These are phyloP conservation scores for Yamadazyma membranifaciens DNA, from an alignment of 1,139 yeast genomes.

Conservation along the genomic window DNA sequence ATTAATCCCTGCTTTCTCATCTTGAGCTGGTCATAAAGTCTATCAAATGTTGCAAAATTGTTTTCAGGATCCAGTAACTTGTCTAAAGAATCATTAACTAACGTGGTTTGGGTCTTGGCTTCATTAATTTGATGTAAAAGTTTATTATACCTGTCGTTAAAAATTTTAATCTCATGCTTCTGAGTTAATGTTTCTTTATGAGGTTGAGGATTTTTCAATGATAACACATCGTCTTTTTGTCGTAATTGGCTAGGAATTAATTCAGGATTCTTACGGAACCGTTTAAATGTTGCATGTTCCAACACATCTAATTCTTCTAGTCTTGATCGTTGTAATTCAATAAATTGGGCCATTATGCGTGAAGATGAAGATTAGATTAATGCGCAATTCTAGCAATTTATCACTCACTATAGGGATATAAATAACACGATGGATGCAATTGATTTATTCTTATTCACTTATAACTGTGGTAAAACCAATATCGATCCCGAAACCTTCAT, in stretches of 20 bases:
- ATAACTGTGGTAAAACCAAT: constrained; percentile 35
- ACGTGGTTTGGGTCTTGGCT: constrained; percentile 2
- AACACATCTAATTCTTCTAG: constrained; percentile 40
- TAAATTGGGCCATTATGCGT: constrained; percentile 25
- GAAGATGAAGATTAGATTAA: too few species aligned
- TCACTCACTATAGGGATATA: too few species aligned
- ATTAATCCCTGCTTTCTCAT: constrained; percentile 4
- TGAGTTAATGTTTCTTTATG: constrained; percentile 52
- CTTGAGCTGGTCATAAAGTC: constrained; percentile 22
- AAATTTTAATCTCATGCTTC: constrained; percentile 63
- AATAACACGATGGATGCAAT: constrained; percentile 6
- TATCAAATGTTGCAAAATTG: constrained; percentile 44
- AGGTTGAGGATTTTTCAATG: constrained; percentile 30
- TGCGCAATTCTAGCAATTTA: constrained; percentile 3
- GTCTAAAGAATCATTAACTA: constrained; percentile 19
- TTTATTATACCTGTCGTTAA: constrained; percentile 47
- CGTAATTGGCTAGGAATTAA: constrained; percentile 11
- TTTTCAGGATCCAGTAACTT: constrained; percentile 25
- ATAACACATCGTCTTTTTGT: constrained; percentile 14
- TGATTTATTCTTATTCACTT: constrained; percentile 34
- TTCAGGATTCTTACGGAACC: constrained; percentile 32
- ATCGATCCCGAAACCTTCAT: constrained; percentile 24
- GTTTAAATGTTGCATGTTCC: constrained; percentile 29
- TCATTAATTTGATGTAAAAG: constrained; percentile 4
- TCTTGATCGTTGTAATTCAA: constrained; percentile 36